A percentile compares a stretch with the other conserved stretches of the same genome.
Evolutionary conservation across 140 eudicot species (phyloP).

Genomic region (Ambrosia hybrid): DNA sequence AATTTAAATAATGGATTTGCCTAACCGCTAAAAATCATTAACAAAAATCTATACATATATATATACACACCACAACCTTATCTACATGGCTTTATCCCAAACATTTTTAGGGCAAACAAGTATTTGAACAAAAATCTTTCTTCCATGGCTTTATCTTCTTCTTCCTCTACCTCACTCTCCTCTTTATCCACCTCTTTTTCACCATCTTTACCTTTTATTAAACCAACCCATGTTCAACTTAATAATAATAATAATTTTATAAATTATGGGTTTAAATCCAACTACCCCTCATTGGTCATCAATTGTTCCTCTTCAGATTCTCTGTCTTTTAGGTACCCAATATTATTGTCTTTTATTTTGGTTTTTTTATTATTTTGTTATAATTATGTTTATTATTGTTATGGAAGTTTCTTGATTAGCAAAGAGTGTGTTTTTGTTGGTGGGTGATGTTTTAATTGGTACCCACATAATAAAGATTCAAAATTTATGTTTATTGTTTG

Average conservation of each 20-base stretch:
- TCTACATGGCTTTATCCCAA: conserved; percentile 15
- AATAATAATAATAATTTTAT: not conserved
- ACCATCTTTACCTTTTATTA: conserved; percentile 26
- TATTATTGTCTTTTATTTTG: not conserved
- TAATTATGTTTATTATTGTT: not conserved
- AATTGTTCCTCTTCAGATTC: conserved; percentile 63
- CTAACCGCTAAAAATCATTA: too few relatives aligned
- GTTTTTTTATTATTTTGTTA: not conserved
- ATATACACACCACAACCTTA: conserved; percentile 17
- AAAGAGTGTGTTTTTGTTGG: too few relatives aligned
- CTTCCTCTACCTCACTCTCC: too few relatives aligned
- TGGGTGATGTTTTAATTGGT: too few relatives aligned
- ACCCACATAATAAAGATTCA: not conserved
- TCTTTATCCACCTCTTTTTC: conserved; percentile 22
- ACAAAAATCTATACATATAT: not conserved
- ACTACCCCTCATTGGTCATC: conserved; percentile 38
- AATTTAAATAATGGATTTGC: too few relatives aligned
- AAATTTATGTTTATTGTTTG: conserved; percentile 7
- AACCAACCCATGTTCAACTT: conserved; percentile 23
- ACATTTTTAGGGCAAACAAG: conserved; percentile 22
- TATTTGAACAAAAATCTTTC: not conserved
- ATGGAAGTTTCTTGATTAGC: too few relatives aligned
- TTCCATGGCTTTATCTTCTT: conserved; percentile 30
- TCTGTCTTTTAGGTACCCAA: conserved; percentile 51
- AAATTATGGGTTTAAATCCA: conserved; percentile 30